Evolutionary conservation across 805 yeast species (phyloP), one percentile per base, ranked within the genome.

Genomic region (Sugiyamaella boreocaroliniensis): DNA sequence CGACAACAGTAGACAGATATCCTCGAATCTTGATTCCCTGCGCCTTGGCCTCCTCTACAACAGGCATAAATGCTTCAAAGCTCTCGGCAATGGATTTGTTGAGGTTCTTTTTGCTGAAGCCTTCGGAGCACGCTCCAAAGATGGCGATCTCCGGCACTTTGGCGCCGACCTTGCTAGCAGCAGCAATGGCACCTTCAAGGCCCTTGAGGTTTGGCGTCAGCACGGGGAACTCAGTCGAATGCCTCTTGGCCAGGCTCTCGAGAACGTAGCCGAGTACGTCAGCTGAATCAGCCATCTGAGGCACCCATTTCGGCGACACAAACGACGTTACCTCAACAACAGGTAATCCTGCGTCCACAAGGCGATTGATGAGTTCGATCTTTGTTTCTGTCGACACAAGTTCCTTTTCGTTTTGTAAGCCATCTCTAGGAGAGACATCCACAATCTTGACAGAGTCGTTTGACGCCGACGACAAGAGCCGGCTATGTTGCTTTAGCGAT

Each of bases 231-330:
- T 51, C 42, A 18, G 59, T 57, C 12, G 58, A 57, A 32, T 14
- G 12, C 18, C 58, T 58, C 9, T 55, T 55, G 7, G 42, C 15
- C 41, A 53, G 53, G 43, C 52, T 53, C 29, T 26, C 19, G 49
- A 58, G 32, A 12, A 59, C 57, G 29, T 34, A 16, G 6, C 55
- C 54, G 18, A 48, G 51, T 4, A 66, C 50, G n/a, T 55, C 54
- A 18, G 52, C 48, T 16, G 64, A 57, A 47, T 66, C 69, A 8
- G 61, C 65, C 69, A 66, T 65, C 48, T 65, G 68, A 18, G 69
- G 69, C 7, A 66, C 68, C 69, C 69, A 66, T 48, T 65, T 66
- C 11, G 69, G 69, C 10, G 69, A 64, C 14, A 66, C 69, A 55
- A 66, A 66, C 1, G 69, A 57, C 6, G 69, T 63, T 3, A 55